A percentile compares a stretch with the other conserved stretches of the same genome.
Evolutionary conservation across 352 stramenopile genomes (phyloP).

Genomic region (Phytophthora boehmeriae): DNA sequence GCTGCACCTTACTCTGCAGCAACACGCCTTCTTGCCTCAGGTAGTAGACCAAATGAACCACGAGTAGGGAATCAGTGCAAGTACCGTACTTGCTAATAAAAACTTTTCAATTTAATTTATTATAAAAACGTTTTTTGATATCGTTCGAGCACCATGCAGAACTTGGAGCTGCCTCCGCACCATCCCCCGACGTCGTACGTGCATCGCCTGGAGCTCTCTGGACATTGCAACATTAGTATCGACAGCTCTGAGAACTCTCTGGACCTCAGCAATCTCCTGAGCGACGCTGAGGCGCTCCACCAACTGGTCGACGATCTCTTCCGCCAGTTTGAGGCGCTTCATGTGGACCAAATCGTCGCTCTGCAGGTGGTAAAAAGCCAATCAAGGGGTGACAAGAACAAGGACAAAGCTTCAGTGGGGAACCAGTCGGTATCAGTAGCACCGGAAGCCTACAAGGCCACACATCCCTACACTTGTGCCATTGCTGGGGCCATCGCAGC

Average conservation of each 20-base stretch:
- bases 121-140: too few species aligned
- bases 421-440: too few species aligned
- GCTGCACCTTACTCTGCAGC: too few species aligned
- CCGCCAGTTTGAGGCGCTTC: constrained; percentile 42
- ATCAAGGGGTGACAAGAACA: neutral
- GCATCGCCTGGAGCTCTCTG: constrained; percentile 45
- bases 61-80: too few species aligned
- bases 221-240: constrained; percentile 35
- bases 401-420: too few species aligned
- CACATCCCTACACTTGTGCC: constrained; percentile 37
- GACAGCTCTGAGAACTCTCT: constrained; percentile 36
- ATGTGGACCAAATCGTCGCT: constrained; percentile 57
- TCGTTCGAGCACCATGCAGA: neutral
- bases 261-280: constrained; percentile 48
- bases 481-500: constrained; percentile 60
- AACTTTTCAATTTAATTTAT: too few species aligned
- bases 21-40: too few species aligned
- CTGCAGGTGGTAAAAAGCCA: constrained; percentile 34
- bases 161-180: constrained; percentile 7
- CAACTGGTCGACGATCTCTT: constrained; percentile 48
- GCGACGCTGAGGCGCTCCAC: constrained; percentile 34
- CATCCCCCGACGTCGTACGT: constrained; percentile 37
- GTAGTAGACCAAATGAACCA: too few species aligned
- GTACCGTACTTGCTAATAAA: too few species aligned
- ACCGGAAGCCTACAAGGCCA: neutral